phyloP scores from a whole-genome alignment of 805 yeast species.

The Pichia occidentalis region DNA sequence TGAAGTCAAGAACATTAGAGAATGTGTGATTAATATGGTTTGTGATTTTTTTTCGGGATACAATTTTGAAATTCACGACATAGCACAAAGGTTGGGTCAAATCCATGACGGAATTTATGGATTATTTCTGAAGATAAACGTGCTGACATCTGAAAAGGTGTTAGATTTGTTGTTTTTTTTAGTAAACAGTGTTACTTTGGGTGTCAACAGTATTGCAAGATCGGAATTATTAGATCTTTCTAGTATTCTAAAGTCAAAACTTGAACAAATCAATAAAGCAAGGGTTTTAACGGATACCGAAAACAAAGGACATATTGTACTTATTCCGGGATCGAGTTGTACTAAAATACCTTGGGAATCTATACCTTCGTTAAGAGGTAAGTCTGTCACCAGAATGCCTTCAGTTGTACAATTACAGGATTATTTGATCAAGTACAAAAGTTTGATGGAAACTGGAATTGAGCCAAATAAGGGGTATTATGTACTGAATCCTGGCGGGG shows the following conservation, averaged over 20 bases:
- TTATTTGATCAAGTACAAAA: conserved; percentile 25
- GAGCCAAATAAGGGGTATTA: conserved; percentile 41
- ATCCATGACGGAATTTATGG: conserved; percentile 9
- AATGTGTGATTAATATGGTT: conserved; percentile 25
- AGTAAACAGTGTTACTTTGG: conserved; percentile 50
- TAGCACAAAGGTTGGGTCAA: no score
- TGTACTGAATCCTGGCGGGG: conserved; percentile 78
- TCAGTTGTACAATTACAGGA: conserved; percentile 43
- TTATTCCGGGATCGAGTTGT: conserved; percentile 63
- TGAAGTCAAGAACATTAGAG: conserved; percentile 30
- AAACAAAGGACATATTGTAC: conserved; percentile 47
- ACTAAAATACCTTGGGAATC: conserved; percentile 90
- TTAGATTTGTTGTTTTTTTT: conserved; percentile 62
- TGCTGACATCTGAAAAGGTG: conserved; percentile 21
- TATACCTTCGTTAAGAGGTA: conserved; percentile 43
- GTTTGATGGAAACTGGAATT: conserved; percentile 17
- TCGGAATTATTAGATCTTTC: not conserved
- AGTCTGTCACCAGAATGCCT: conserved; percentile 71
- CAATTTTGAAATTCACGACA: not conserved
- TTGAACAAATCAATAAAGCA: conserved; percentile 11
- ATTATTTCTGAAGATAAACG: conserved; percentile 11
- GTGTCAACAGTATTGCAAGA: no score
- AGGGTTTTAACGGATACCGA: conserved; percentile 19
- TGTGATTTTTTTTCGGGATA: not conserved
- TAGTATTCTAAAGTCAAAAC: conserved; percentile 16